phyloP scores from a whole-genome alignment of 2,329 filamentous ascomycete species.

The Aspergillus fumigatus region DNA sequence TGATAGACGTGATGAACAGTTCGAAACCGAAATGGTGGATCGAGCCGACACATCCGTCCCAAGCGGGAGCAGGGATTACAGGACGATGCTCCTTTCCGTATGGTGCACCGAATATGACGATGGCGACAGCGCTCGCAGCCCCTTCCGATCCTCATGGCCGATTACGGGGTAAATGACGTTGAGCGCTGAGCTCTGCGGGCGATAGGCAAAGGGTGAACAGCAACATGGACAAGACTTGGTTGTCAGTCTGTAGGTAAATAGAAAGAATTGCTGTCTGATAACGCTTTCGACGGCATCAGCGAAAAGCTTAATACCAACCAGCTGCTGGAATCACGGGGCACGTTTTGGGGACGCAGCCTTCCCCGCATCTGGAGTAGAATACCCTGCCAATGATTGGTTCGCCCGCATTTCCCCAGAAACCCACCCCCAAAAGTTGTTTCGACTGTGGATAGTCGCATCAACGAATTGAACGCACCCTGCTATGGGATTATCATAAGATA shows the following conservation, averaged over 20 bases:
- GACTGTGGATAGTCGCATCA: no score
- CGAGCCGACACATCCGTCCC: conserved; percentile 26
- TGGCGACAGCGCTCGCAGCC: conserved; percentile 33
- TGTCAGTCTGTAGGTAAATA: background rate
- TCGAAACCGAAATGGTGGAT: conserved; percentile 32
- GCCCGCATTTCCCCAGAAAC: background rate
- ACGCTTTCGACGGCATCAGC: background rate
- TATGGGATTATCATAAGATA: no score
- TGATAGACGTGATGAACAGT: conserved; percentile 32
- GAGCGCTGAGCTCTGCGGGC: conserved; percentile 10
- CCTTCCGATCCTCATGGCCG: conserved; percentile 29
- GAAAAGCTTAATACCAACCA: no score
- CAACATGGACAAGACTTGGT: conserved; percentile 5
- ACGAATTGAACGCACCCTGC: no score
- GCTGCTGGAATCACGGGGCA: no score
- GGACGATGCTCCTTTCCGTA: conserved; percentile 22
- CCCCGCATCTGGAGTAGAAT: background rate
- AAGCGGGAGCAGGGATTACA: conserved; percentile 28
- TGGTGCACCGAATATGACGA: conserved; percentile 33
- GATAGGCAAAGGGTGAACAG: background rate
- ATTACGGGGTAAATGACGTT: conserved; percentile 5
- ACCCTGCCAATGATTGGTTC: background rate
- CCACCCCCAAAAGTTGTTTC: background rate
- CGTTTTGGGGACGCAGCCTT: background rate
- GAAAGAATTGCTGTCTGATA: background rate